Percentiles rank a stretch among this genome's conserved stretches.
phyloP scores from a whole-genome alignment of 495 filamentous ascomycete species.

The Oleoguttula mirabilis region DNA sequence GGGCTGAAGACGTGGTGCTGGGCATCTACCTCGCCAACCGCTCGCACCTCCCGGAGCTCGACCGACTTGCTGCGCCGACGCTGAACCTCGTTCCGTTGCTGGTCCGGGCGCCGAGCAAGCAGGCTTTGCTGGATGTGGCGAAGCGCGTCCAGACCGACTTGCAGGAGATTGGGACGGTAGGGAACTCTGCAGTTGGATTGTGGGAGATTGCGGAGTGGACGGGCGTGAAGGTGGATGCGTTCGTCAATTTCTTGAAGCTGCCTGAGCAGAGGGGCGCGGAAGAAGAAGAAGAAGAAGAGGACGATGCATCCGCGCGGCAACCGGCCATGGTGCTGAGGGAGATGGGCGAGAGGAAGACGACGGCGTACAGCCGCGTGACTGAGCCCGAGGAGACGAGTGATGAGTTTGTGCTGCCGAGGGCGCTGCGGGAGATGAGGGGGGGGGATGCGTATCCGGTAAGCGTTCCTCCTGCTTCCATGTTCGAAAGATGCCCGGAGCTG shows the following conservation, averaged over 20 bases:
- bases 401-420: constrained; percentile 11
- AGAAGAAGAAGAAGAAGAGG: too few species aligned
- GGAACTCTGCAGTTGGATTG: constrained; percentile 32
- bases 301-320: neutral
- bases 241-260: constrained; percentile 45
- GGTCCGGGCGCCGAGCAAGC: constrained; percentile 24
- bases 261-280: too few species aligned
- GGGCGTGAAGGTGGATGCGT: constrained; percentile 33
- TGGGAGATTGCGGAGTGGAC: constrained; percentile 37
- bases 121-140: constrained; percentile 28
- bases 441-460: constrained; percentile 29
- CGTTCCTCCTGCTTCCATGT: too few species aligned
- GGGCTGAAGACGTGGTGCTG: constrained; percentile 33
- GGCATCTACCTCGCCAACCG: constrained; percentile 47
- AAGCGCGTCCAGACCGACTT: constrained; percentile 37
- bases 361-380: neutral
- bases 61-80: constrained; percentile 34
- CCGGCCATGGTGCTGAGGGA: neutral
- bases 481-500: too few species aligned
- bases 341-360: constrained; percentile 1
- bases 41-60: constrained; percentile 32
- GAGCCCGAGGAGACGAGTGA: constrained; percentile 5
- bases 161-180: constrained; percentile 29
- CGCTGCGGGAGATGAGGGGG: constrained; percentile 21
- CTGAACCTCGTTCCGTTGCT: constrained; percentile 43